Conservation (phyloP, 768 basidiomycete species). For the Cubamyces lactineus region DNA sequence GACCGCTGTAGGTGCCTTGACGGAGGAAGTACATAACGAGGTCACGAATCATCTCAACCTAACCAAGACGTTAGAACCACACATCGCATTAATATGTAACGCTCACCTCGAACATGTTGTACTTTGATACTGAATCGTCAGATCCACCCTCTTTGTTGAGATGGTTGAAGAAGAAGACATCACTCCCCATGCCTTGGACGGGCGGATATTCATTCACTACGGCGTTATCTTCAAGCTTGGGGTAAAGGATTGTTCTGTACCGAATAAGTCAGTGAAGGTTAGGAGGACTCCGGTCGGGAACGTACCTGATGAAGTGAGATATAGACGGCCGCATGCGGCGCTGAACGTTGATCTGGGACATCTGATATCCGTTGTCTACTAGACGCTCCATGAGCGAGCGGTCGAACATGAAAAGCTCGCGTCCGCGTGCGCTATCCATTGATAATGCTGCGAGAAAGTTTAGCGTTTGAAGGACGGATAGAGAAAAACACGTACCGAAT, state of each 20-base stretch:
- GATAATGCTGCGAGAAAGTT: slow-evolving; percentile 53
- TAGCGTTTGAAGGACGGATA: background rate
- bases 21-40: slow-evolving; percentile 55
- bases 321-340: slow-evolving; percentile 76
- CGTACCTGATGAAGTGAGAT: slow-evolving; percentile 60
- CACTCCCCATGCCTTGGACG: slow-evolving; percentile 63
- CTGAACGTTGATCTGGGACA: slow-evolving; percentile 74
- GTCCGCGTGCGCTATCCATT: slow-evolving; percentile 64
- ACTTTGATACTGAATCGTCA: slow-evolving; percentile 69
- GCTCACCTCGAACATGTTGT: slow-evolving; percentile 68
- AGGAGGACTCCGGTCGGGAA: no score
- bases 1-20: slow-evolving; percentile 50
- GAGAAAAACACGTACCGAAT: slow-evolving; percentile 46
- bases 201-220: slow-evolving; percentile 52
- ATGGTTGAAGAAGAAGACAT: slow-evolving; percentile 73
- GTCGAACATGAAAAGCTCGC: slow-evolving; percentile 56
- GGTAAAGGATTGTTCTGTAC: slow-evolving; percentile 61
- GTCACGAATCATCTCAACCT: slow-evolving; percentile 52
- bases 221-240: slow-evolving; percentile 58
- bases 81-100: slow-evolving; percentile 30
- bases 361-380: slow-evolving; percentile 53
- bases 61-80: slow-evolving; percentile 16
- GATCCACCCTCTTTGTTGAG: slow-evolving; percentile 61
- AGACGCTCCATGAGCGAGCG: slow-evolving; percentile 79
- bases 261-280: background rate